phyloP scores from a whole-genome alignment of 495 filamentous ascomycete species.

The Chaetomium tenue region DNA sequence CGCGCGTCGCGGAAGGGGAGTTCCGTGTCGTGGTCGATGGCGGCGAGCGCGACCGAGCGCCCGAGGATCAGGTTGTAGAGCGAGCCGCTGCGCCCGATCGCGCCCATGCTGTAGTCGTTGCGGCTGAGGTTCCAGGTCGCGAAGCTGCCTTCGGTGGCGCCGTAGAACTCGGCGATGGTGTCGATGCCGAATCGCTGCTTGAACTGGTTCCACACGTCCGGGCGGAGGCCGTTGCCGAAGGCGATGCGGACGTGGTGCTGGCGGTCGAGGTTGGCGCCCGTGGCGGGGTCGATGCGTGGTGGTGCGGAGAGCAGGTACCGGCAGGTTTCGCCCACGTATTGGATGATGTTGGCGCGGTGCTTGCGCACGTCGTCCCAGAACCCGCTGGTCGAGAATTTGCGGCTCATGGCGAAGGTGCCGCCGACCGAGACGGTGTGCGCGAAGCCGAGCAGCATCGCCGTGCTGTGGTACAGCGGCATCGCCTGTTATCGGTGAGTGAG shows the following conservation, averaged over 20 bases:
- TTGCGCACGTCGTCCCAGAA: constrained; percentile 81
- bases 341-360: constrained; percentile 74
- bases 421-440: constrained; percentile 57
- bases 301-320: constrained; percentile 81
- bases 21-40: constrained; percentile 71
- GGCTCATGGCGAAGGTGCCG: constrained; percentile 68
- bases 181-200: constrained; percentile 82
- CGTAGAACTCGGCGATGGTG: constrained; percentile 85
- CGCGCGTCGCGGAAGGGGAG: constrained; percentile 65
- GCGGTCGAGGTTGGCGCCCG: constrained; percentile 71
- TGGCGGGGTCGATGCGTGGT: constrained; percentile 58
- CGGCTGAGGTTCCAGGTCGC: constrained; percentile 72
- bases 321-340: constrained; percentile 94
- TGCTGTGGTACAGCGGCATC: constrained; percentile 94
- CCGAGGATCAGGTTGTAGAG: constrained; percentile 58
- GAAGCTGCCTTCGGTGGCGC: constrained; percentile 74
- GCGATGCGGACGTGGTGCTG: constrained; percentile 76
- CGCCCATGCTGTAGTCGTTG: constrained; percentile 74
- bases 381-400: constrained; percentile 74
- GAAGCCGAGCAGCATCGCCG: constrained; percentile 72
- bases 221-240: constrained; percentile 88
- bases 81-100: constrained; percentile 74
- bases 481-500: constrained; percentile 46
- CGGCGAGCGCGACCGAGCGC: constrained; percentile 56
- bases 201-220: constrained; percentile 88